Base-by-base conservation (phyloP, 2,329 filamentous ascomycete species). In the Cercospora sp. region DNA sequence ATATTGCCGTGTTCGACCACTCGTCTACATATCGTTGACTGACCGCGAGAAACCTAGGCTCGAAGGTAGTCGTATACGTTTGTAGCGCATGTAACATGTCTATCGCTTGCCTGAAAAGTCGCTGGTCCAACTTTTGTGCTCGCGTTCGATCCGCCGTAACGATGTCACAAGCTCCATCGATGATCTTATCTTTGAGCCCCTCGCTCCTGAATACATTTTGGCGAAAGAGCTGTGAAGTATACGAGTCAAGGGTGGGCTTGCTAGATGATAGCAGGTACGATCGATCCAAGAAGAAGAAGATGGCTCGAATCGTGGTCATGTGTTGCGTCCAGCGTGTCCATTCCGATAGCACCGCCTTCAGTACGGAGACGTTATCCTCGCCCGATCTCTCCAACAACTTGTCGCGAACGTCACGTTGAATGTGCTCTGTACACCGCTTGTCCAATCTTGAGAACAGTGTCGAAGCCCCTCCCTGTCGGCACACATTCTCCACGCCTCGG, bases 251-350 rank as follows among this genome's bases (percentile, higher is more conserved):
- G 36, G 91, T 91, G 9, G 86, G 85, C 23, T 90, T 88, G 72
- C 90, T 89, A 57, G 89, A 89, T 66, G 90, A 89, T 2, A 97
- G 83, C 7, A 99, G 85, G 76, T 93, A 97, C 2, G 93, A 92
- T 70, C 95, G 89, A 78, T 99, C 94, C 72, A 99, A 86, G 76
- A 94, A 99, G 81, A 93, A 97, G 80, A 97, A 98, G 45, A 96
- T 91, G 71, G 91, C 94, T 60, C 93, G 88, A 63, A 99, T 87
- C 13, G 90, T 89, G 72, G 92, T 91, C 81, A 93, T 84, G 79
- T 95, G 91, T 48, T 85, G 82, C 73, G 89, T 91, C 94, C 94
- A 99, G 23, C 83, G 83, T 66, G 85, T 84, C 94, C 95, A 99
- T 63, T 85, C 84, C 53, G 82, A 78, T 58, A 89, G 80, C 28